Base-by-base conservation (phyloP, 805 yeast species). In the Maudiozyma pseudohumilis region DNA sequence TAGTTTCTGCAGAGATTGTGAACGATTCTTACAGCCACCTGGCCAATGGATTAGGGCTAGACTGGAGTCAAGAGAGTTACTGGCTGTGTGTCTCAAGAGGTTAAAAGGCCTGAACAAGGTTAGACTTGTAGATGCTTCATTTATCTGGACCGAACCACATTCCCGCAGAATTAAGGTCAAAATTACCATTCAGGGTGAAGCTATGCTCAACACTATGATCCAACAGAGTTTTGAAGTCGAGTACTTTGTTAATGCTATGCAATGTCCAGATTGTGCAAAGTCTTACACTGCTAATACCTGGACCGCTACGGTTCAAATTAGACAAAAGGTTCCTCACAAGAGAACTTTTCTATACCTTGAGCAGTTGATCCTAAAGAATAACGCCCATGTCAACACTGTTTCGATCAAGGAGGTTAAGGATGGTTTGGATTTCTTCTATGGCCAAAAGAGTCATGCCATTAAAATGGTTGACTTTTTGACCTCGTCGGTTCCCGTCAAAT, bases 131-230 rank as follows among this genome's bases (percentile, higher is more conserved):
- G 97, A 92, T 65, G 99, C 98, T 2, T 74, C 87, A 4, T 92
- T 88, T 52, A 76, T 94, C 44, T 92, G 99, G 99, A 92, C 99
- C 1, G 99, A 92, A 65, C 98, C 99, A 2, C 99, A 92, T 61
- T 87, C 96, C 17, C 75, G 98, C 62, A 79, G 99, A 67, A 76
- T 89, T 43, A 78, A 86, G 60, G 76, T 94, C 45, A 87, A 88
- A 55, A 64, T 92, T 37, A 86, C 96, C 0, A 95, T 92, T 20
- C 97, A 89, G 61, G 96, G 96, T 46, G 98, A 92, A 59, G 96
- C 96, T 13, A 79, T 87, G 75, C 69, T 78, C 23, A 86, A 86
- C 55, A 84, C 95, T 16, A 80, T 88, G 44, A 76, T 92, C 19
- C 96, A 94, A 57, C 98, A 92, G 64, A 74, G 82, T 19, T 87